These are phyloP conservation scores for Staphylotrichum longicolle DNA, from an alignment of 495 filamentous ascomycete species.

Conservation along the genomic window DNA sequence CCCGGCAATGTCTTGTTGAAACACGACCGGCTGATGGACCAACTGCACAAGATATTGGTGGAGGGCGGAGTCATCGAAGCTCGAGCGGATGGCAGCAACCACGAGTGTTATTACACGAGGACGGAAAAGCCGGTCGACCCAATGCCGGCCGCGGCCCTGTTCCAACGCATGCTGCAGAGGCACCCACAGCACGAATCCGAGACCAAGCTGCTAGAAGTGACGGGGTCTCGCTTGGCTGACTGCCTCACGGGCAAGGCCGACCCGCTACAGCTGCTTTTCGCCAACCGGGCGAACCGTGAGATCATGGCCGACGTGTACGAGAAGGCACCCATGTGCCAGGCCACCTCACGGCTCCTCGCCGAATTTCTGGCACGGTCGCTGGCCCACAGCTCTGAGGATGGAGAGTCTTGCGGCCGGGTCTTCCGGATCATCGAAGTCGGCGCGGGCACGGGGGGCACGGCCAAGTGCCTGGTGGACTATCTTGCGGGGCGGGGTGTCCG, in stretches of 20 bases:
- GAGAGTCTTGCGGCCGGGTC: neutral
- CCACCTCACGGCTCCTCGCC: conserved; percentile 2
- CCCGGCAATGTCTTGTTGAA: conserved; percentile 13
- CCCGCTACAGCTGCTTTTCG: conserved; percentile 20
- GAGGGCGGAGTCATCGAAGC: conserved; percentile 17
- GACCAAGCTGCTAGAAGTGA: conserved; percentile 10
- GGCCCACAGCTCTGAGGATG: too few species aligned
- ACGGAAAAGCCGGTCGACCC: too few species aligned
- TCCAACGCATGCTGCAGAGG: too few species aligned
- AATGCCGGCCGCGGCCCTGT: too few species aligned
- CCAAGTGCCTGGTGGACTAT: conserved; percentile 20
- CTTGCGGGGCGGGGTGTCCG: conserved; percentile 33
- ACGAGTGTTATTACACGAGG: too few species aligned
- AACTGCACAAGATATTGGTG: conserved; percentile 34
- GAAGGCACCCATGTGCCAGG: conserved; percentile 15
- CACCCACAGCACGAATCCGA: too few species aligned
- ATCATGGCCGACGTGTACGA: conserved; percentile 19
- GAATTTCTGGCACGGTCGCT: neutral
- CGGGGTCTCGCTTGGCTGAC: conserved; percentile 19
- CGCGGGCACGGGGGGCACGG: conserved; percentile 52
- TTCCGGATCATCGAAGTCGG: conserved; percentile 52
- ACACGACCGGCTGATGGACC: conserved; percentile 32
- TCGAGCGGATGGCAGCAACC: too few species aligned
- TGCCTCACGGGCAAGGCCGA: conserved; percentile 21
- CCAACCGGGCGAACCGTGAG: neutral